Conservation (phyloP, 2,329 filamentous ascomycete species). For the Aureobasidium sp. region DNA sequence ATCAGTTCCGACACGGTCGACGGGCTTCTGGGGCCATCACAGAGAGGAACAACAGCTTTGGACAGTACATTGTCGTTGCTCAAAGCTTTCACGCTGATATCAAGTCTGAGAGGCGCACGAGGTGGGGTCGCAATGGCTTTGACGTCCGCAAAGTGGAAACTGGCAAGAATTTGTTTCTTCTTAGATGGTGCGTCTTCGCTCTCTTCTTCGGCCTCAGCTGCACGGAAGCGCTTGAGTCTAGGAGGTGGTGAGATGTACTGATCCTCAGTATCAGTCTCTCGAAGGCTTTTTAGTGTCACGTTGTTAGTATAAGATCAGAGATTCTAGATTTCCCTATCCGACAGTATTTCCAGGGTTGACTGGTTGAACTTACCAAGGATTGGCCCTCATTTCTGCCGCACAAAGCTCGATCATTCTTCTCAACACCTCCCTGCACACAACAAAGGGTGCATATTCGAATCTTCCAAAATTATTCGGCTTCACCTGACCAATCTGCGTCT, state of each 20-base stretch:
- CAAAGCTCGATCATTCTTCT: not conserved
- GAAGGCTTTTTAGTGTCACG: not conserved
- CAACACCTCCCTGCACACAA: not conserved
- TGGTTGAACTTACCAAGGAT: not conserved
- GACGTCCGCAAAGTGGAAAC: not conserved
- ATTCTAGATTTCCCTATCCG: too few species aligned
- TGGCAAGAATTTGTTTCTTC: not conserved
- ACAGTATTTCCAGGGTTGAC: too few species aligned
- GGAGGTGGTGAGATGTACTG: not conserved
- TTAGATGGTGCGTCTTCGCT: not conserved
- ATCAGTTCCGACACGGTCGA: not conserved
- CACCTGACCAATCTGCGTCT: not conserved
- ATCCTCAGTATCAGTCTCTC: not conserved
- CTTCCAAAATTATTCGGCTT: not conserved
- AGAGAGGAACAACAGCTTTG: not conserved
- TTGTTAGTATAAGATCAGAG: not conserved
- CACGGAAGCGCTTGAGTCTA: not conserved
- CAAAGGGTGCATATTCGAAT: not conserved
- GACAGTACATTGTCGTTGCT: not conserved
- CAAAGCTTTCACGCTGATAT: too few species aligned
- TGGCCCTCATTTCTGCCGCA: not conserved
- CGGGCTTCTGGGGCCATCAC: not conserved
- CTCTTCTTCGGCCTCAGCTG: not conserved
- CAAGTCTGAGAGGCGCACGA: too few species aligned
- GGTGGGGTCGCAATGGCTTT: not conserved